phyloP scores from a whole-genome alignment of 2,329 filamentous ascomycete species.

The Alternaria solani region DNA sequence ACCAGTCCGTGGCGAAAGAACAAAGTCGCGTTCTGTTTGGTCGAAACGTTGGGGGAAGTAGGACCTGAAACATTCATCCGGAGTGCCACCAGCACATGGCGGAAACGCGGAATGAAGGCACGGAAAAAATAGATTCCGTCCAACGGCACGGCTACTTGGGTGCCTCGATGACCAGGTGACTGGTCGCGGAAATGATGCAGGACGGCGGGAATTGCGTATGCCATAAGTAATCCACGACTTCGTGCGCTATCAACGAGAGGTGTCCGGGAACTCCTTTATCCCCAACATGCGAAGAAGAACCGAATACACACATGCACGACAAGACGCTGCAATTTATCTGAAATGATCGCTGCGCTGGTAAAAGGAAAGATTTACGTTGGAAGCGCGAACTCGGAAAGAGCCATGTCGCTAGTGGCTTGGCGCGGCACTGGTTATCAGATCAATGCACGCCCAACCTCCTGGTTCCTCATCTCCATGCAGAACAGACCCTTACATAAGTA shows the following conservation, averaged over 20 bases:
- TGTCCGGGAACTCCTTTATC: background rate
- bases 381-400: background rate
- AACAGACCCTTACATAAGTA: background rate
- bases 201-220: background rate
- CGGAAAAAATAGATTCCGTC: conserved; percentile 6
- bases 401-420: background rate
- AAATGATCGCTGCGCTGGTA: background rate
- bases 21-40: conserved; percentile 5
- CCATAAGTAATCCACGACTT: background rate
- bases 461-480: background rate
- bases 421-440: background rate
- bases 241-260: background rate
- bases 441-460: background rate
- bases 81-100: background rate
- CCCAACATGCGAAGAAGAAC: background rate
- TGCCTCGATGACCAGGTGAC: background rate
- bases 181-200: background rate
- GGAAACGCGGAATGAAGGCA: background rate
- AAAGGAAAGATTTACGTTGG: background rate
- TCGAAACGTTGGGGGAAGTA: background rate
- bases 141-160: background rate
- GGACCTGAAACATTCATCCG: background rate
- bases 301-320: background rate
- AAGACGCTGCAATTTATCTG: background rate
- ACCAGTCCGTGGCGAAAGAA: background rate